These are phyloP conservation scores for Populus simonii DNA, from an alignment of 345 rosid species.

Conservation along the genomic window DNA sequence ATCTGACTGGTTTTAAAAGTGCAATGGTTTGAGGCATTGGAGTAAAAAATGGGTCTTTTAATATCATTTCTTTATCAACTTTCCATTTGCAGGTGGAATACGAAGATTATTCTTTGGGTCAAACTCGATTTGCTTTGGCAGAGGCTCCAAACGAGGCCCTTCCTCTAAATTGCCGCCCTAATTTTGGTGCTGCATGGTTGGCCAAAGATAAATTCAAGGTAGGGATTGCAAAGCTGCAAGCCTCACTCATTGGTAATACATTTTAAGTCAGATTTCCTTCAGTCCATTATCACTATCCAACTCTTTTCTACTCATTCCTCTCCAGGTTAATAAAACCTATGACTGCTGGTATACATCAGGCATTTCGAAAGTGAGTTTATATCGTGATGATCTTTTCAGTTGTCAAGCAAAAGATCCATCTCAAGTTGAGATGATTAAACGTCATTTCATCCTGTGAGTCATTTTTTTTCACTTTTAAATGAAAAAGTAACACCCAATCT, in stretches of 20 bases:
- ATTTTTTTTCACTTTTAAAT: not conserved
- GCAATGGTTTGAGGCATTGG: not conserved
- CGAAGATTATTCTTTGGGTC: conserved; percentile 62
- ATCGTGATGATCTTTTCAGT: conserved; percentile 58
- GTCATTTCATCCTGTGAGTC: conserved; percentile 62
- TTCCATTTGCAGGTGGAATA: conserved; percentile 64
- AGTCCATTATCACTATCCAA: not conserved
- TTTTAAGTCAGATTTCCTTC: not conserved
- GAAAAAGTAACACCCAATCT: not conserved
- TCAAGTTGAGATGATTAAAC: conserved; percentile 48
- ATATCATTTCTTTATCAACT: not conserved
- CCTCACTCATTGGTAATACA: not conserved
- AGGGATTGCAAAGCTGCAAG: conserved; percentile 10
- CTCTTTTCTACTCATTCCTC: conserved; percentile 2
- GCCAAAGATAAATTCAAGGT: conserved; percentile 84
- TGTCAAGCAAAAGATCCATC: conserved; percentile 72
- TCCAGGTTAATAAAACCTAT: conserved; percentile 82
- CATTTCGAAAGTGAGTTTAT: conserved; percentile 62
- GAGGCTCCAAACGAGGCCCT: conserved; percentile 94
- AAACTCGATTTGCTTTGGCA: conserved; percentile 53
- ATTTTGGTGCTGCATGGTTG: conserved; percentile 69
- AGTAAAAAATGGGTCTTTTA: not conserved
- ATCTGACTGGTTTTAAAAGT: not conserved
- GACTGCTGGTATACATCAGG: conserved; percentile 83
- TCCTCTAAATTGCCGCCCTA: conserved; percentile 81